These are phyloP conservation scores for Choiromyces venosus DNA, from an alignment of 495 filamentous ascomycete species.

Conservation along the genomic window DNA sequence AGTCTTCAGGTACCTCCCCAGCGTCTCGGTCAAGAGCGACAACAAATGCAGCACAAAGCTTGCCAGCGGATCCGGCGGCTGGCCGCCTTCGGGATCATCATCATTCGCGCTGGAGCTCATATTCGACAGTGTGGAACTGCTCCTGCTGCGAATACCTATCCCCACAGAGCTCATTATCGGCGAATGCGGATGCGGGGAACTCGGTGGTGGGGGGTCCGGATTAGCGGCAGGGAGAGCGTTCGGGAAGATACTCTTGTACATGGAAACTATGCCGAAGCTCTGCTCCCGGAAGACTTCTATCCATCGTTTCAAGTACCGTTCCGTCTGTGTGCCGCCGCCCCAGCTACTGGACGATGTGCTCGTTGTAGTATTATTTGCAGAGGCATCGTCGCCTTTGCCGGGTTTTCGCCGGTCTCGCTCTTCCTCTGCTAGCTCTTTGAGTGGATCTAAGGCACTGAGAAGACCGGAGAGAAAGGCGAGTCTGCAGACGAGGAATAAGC, in stretches of 20 bases:
- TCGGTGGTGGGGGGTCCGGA: constrained; percentile 44
- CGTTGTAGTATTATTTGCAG: constrained; percentile 5
- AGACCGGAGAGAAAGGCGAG: constrained; percentile 72
- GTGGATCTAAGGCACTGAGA: constrained; percentile 76
- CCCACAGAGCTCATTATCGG: constrained; percentile 17
- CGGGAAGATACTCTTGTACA: constrained; percentile 86
- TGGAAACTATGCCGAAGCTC: constrained; percentile 86
- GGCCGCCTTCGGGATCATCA: constrained; percentile 44
- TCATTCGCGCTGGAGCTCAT: constrained; percentile 14
- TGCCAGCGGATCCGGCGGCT: constrained; percentile 68
- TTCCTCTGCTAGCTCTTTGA: constrained; percentile 84
- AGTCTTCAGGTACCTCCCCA: constrained; percentile 74
- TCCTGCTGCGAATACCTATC: constrained; percentile 36
- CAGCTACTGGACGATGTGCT: constrained; percentile 46
- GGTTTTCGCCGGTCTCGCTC: constrained; percentile 55
- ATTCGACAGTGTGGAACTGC: constrained; percentile 26
- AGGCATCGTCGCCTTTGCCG: constrained; percentile 26
- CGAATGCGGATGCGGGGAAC: constrained; percentile 35
- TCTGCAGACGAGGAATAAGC: constrained; percentile 81
- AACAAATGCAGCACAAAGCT: constrained; percentile 86
- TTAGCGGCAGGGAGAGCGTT: constrained; percentile 39
- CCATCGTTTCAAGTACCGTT: constrained; percentile 88
- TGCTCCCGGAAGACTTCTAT: constrained; percentile 98
- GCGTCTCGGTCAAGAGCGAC: constrained; percentile 68
- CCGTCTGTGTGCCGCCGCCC: constrained; percentile 83